Conservation (phyloP, 1,284 basidiomycete genomes). For the Butyriboletus appendiculatus region DNA sequence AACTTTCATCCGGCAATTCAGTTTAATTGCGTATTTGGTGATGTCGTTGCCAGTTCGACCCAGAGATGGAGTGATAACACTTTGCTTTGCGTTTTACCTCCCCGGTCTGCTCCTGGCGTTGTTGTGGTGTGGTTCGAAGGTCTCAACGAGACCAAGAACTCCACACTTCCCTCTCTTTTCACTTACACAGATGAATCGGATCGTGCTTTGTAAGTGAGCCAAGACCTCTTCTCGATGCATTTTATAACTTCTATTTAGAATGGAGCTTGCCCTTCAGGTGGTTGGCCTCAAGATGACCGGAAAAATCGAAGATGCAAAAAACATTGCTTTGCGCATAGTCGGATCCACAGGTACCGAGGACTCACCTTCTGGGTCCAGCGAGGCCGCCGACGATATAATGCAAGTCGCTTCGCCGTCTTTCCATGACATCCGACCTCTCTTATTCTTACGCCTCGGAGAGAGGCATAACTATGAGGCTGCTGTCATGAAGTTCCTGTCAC, state of each 20-base stretch:
- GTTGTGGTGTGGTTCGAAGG: constrained; percentile 91
- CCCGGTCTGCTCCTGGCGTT: constrained; percentile 78
- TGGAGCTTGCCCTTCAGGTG: constrained; percentile 94
- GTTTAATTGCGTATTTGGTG: constrained; percentile 86
- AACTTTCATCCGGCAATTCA: constrained; percentile 78
- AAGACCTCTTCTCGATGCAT: constrained; percentile 8
- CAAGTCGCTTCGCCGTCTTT: constrained; percentile 49
- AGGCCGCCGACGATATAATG: constrained; percentile 47
- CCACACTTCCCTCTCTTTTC: constrained; percentile 65
- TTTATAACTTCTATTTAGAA: constrained; percentile 48
- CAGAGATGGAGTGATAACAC: constrained; percentile 94
- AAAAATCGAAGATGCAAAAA: constrained; percentile 89
- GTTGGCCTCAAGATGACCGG: constrained; percentile 97
- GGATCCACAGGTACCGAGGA: constrained; percentile 57
- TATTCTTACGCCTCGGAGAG: constrained; percentile 53
- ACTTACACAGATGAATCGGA: constrained; percentile 93
- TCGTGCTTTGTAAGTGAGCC: constrained; percentile 69
- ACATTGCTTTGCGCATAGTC: constrained; percentile 86
- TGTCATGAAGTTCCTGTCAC: constrained; percentile 76
- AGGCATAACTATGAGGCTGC: constrained; percentile 72
- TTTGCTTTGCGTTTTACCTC: constrained; percentile 90
- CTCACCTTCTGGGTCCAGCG: constrained; percentile 31
- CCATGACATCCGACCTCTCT: constrained; percentile 53
- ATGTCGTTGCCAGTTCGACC: constrained; percentile 78
- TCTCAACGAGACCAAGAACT: constrained; percentile 58